Evolutionary conservation across 1,139 yeast species (phyloP).

Genomic region (Candida sojae): DNA sequence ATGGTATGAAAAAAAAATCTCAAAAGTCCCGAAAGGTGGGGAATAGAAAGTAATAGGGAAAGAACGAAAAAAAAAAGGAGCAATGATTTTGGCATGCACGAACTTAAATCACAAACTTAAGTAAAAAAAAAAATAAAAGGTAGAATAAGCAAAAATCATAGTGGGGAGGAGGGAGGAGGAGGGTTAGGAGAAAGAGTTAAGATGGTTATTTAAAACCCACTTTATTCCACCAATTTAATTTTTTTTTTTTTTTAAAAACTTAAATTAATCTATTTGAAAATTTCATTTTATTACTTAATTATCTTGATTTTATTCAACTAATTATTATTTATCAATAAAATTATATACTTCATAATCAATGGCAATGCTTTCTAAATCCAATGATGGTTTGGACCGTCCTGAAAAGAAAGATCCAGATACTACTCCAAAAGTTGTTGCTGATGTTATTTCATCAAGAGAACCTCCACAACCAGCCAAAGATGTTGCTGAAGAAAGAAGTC

Average conservation of each 20-base stretch:
- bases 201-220: not conserved
- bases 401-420: conserved; percentile 14
- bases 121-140: not conserved
- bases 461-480: conserved; percentile 16
- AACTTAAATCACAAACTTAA: not conserved
- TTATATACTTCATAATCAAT: conserved; percentile 1
- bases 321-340: not conserved
- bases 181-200: too few relatives aligned
- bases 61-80: not conserved
- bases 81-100: not conserved
- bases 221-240: not conserved
- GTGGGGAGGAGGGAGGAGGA: not conserved
- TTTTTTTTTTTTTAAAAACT: not conserved
- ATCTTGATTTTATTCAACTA: not conserved
- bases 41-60: not conserved
- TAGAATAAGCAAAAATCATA: not conserved
- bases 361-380: conserved; percentile 10
- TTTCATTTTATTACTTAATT: not conserved
- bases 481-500: conserved; percentile 15
- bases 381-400: conserved; percentile 2
- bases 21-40: not conserved
- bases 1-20: not conserved
- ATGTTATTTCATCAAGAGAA: conserved; percentile 10
- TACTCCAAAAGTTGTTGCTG: conserved; percentile 11
- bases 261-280: not conserved